phyloP scores from a whole-genome alignment of 805 yeast species.

The Schwanniomyces pseudopolymorphus region DNA sequence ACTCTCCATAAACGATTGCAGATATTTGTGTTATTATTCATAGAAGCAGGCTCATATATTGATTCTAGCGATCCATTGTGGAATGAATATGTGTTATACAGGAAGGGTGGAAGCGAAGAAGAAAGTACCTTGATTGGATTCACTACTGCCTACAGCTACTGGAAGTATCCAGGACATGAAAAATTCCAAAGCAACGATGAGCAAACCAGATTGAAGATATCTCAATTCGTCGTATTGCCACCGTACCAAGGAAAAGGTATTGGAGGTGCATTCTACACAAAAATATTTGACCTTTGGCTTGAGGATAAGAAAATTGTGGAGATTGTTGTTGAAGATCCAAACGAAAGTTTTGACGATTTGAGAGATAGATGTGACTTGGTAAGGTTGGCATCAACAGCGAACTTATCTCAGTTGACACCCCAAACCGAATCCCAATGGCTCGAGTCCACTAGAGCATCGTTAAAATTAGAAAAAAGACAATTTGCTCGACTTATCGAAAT shows the following conservation, averaged over 20 bases:
- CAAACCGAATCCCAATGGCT: constrained; percentile 36
- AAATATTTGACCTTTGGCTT: constrained; percentile 56
- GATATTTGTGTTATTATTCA: constrained; percentile 76
- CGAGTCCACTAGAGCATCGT: constrained; percentile 31
- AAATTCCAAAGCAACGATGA: constrained; percentile 47
- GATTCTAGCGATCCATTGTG: constrained; percentile 75
- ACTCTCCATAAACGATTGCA: constrained; percentile 70
- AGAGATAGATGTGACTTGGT: constrained; percentile 77
- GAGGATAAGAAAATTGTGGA: constrained; percentile 56
- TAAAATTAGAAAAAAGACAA: constrained; percentile 76
- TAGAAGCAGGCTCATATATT: constrained; percentile 92
- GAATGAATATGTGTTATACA: constrained; percentile 67
- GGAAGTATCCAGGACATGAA: constrained; percentile 62
- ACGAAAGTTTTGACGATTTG: constrained; percentile 86
- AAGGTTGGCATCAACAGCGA: constrained; percentile 17
- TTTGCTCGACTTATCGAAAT: constrained; percentile 76
- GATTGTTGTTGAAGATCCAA: constrained; percentile 92
- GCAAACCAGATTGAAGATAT: constrained; percentile 66
- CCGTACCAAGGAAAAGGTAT: constrained; percentile 73
- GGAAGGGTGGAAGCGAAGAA: constrained; percentile 11
- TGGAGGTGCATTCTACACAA: constrained; percentile 66
- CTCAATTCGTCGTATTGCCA: constrained; percentile 85
- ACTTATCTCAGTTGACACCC: constrained; percentile 18
- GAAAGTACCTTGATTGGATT: constrained; percentile 65
- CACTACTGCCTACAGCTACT: constrained; percentile 79